phyloP scores from a whole-genome alignment of 768 basidiomycete genomes.

The Amanita pallidorosea region DNA sequence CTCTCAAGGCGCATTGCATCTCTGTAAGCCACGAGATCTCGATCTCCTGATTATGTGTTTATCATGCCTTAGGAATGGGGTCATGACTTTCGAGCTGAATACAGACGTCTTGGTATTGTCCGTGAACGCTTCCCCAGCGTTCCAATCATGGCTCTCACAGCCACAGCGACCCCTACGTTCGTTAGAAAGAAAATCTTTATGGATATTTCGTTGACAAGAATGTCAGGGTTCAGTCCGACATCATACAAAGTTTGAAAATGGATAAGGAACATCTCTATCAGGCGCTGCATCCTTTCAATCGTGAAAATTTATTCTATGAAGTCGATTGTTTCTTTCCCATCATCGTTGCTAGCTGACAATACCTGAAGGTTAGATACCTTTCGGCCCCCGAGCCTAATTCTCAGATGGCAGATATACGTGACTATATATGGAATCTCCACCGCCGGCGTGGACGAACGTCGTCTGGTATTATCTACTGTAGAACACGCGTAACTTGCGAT shows the following conservation, averaged over 20 bases:
- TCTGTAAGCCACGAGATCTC: slow-evolving; percentile 35
- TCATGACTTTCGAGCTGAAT: slow-evolving; percentile 69
- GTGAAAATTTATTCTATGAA: slow-evolving; percentile 75
- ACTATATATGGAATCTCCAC: slow-evolving; percentile 58
- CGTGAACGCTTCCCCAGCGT: slow-evolving; percentile 54
- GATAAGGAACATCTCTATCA: slow-evolving; percentile 41
- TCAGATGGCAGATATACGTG: slow-evolving; percentile 54
- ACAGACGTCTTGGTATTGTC: slow-evolving; percentile 61
- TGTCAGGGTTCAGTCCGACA: slow-evolving; percentile 63
- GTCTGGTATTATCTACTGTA: slow-evolving; percentile 72
- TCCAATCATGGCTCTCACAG: slow-evolving; percentile 83
- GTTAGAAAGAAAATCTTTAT: slow-evolving; percentile 9
- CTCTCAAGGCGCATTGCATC: slow-evolving; percentile 65
- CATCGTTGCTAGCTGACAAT: not conserved
- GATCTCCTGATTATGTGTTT: not conserved
- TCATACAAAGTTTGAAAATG: slow-evolving; percentile 58
- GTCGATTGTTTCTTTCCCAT: slow-evolving; percentile 20
- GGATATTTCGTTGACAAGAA: not conserved
- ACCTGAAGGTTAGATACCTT: slow-evolving; percentile 51
- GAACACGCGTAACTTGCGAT: slow-evolving; percentile 57
- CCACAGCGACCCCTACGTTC: slow-evolving; percentile 66
- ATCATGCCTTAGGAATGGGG: slow-evolving; percentile 60
- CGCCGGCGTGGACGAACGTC: slow-evolving; percentile 46
- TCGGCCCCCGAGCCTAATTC: slow-evolving; percentile 35
- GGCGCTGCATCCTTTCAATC: slow-evolving; percentile 73